Percentiles rank a stretch among this genome's conserved stretches.
These are phyloP conservation scores for Alternaria arbusti DNA, from an alignment of 2,329 filamentous ascomycete genomes.

Conservation along the genomic window DNA sequence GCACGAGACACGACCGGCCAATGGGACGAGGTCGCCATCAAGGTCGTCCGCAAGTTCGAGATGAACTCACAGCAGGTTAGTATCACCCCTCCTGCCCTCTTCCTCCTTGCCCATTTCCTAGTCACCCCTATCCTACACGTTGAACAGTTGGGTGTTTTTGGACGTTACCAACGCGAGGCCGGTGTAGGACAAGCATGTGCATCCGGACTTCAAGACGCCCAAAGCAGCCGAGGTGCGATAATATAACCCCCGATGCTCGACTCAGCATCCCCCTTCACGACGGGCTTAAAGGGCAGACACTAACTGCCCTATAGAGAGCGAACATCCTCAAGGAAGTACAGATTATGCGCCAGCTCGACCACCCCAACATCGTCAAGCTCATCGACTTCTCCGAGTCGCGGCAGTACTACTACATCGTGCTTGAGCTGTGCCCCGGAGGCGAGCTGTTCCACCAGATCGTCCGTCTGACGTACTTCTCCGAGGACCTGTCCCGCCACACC, in stretches of 20 bases:
- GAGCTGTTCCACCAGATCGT: slow-evolving; percentile 99
- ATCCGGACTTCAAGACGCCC: slow-evolving; percentile 91
- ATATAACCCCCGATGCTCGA: slow-evolving; percentile 34
- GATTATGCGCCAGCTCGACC: slow-evolving; percentile 96
- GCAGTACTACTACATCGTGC: slow-evolving; percentile 97
- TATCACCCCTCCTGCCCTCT: slow-evolving; percentile 46
- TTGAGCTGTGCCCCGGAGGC: slow-evolving; percentile 92
- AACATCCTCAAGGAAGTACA: slow-evolving; percentile 99
- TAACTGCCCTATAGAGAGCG: slow-evolving; percentile 71
- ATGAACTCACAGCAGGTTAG: slow-evolving; percentile 99
- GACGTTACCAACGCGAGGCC: slow-evolving; percentile 58
- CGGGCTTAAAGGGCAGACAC: slow-evolving; percentile 39
- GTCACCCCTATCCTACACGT: slow-evolving; percentile 39
- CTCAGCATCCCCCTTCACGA: slow-evolving; percentile 31
- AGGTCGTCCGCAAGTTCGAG: slow-evolving; percentile 98
- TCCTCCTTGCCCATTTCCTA: slow-evolving; percentile 42
- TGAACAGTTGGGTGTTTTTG: slow-evolving; percentile 32
- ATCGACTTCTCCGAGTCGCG: slow-evolving; percentile 91
- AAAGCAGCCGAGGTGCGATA: slow-evolving; percentile 94
- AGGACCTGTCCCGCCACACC: slow-evolving; percentile 91
- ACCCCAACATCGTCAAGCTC: slow-evolving; percentile 93
- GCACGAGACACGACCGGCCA: slow-evolving; percentile 77
- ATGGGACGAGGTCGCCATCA: slow-evolving; percentile 88
- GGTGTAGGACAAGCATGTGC: slow-evolving; percentile 84
- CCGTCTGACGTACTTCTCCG: slow-evolving; percentile 96